Percentiles rank a stretch among this genome's conserved stretches.
phyloP scores from a whole-genome alignment of 148 eudicot genomes.

The Camellia sinensis region DNA sequence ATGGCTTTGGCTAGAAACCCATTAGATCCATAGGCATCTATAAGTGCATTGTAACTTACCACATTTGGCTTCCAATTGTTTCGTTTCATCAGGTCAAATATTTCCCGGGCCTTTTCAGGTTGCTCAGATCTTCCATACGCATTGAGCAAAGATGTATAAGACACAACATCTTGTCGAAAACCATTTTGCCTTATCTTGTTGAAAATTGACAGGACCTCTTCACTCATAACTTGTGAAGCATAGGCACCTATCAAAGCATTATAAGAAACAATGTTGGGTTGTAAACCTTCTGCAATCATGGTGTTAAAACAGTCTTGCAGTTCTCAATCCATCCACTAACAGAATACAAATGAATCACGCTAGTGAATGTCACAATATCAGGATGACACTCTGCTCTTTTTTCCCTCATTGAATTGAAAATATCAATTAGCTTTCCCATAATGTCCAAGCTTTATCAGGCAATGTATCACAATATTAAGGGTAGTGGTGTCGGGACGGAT shows the following conservation, averaged over 20 bases:
- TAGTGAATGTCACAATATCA: slow-evolving; percentile 85
- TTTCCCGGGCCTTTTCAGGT: slow-evolving; percentile 71
- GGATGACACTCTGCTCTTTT: slow-evolving; percentile 62
- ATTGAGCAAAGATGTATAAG: slow-evolving; percentile 85
- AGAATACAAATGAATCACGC: slow-evolving; percentile 93
- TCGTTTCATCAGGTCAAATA: slow-evolving; percentile 60
- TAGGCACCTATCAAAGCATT: slow-evolving; percentile 80
- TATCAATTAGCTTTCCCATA: slow-evolving; percentile 55
- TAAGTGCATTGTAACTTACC: slow-evolving; percentile 81
- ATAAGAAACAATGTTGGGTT: slow-evolving; percentile 80
- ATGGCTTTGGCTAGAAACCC: slow-evolving; percentile 76
- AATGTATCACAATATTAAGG: slow-evolving; percentile 71
- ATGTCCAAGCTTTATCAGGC: slow-evolving; percentile 70
- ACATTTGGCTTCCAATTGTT: slow-evolving; percentile 76
- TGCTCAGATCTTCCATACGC: slow-evolving; percentile 89
- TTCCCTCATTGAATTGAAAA: slow-evolving; percentile 81
- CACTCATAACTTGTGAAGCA: slow-evolving; percentile 76
- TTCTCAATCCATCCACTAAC: slow-evolving; percentile 70
- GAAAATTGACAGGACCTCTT: slow-evolving; percentile 63
- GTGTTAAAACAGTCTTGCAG: slow-evolving; percentile 69
- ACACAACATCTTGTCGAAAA: slow-evolving; percentile 68
- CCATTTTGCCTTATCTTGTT: slow-evolving; percentile 57
- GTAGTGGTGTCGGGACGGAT: slow-evolving; percentile 81
- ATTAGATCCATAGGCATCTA: slow-evolving; percentile 92
- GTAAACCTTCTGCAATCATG: slow-evolving; percentile 77